A percentile compares a stretch with the other conserved stretches of the same genome.
These are phyloP conservation scores for Nicotiana tabacum DNA, from an alignment of 257 asterid genomes.

Conservation along the genomic window DNA sequence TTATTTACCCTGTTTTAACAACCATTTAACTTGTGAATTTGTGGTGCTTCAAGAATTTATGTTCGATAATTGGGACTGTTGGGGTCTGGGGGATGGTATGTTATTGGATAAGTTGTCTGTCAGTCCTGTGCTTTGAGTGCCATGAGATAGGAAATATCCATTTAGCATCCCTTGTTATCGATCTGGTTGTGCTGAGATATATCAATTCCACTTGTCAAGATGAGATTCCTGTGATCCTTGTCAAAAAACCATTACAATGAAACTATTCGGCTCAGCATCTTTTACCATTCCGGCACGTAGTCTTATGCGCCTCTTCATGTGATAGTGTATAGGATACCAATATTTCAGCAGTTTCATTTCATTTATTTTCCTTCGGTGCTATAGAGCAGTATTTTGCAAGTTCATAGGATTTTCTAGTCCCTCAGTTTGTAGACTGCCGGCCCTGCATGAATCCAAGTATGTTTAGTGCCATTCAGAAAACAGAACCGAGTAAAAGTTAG, in stretches of 20 bases:
- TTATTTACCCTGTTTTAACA: background rate
- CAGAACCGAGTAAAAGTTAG: background rate
- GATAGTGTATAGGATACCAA: background rate
- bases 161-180: background rate
- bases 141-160: background rate
- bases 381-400: background rate
- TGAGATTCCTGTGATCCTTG: background rate
- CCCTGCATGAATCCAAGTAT: background rate
- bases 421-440: background rate
- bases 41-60: background rate
- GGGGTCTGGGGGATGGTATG: background rate
- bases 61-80: background rate
- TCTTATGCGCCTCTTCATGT: background rate
- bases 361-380: background rate
- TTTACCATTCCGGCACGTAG: background rate
- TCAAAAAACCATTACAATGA: background rate
- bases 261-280: background rate
- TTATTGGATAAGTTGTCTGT: background rate
- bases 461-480: background rate
- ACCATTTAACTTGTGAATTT: background rate
- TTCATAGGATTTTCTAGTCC: background rate
- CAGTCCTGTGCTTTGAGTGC: background rate
- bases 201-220: background rate
- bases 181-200: background rate
- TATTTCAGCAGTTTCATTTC: background rate